These are phyloP conservation scores for Penicillium canariense DNA, from an alignment of 495 filamentous ascomycete genomes.

Conservation along the genomic window DNA sequence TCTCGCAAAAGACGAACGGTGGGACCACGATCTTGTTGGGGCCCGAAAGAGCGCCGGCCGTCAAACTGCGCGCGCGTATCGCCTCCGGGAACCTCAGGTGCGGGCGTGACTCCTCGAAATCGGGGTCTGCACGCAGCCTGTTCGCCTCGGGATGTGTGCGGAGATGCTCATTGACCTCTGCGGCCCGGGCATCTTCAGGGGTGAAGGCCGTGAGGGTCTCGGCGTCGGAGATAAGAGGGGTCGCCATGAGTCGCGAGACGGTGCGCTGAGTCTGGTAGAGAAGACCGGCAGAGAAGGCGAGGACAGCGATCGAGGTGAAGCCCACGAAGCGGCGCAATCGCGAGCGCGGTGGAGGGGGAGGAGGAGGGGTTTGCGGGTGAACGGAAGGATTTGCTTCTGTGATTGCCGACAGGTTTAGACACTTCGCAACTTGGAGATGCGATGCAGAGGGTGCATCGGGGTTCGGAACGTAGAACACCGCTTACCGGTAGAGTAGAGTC, in stretches of 20 bases:
- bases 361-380: slow-evolving; percentile 6
- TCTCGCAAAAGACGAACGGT: slow-evolving; percentile 71
- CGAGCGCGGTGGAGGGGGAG: slow-evolving; percentile 25
- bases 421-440: not conserved
- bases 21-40: slow-evolving; percentile 77
- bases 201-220: slow-evolving; percentile 68
- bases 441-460: not conserved
- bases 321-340: slow-evolving; percentile 37
- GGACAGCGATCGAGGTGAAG: slow-evolving; percentile 38
- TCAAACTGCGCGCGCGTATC: slow-evolving; percentile 71
- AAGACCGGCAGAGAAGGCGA: slow-evolving; percentile 37
- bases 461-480: not conserved
- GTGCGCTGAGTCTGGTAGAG: slow-evolving; percentile 26
- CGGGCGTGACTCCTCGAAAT: slow-evolving; percentile 75
- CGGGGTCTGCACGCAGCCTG: slow-evolving; percentile 62
- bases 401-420: slow-evolving; percentile 4
- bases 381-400: slow-evolving; percentile 11
- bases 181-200: slow-evolving; percentile 58
- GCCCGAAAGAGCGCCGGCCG: slow-evolving; percentile 75
- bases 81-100: slow-evolving; percentile 76
- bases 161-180: slow-evolving; percentile 68
- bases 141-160: slow-evolving; percentile 68
- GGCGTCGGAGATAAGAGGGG: slow-evolving; percentile 58
- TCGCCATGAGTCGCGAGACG: slow-evolving; percentile 42
- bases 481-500: slow-evolving; percentile 15